phyloP scores from a whole-genome alignment of 495 filamentous ascomycete species.

The Mytilinidion resinicola region DNA sequence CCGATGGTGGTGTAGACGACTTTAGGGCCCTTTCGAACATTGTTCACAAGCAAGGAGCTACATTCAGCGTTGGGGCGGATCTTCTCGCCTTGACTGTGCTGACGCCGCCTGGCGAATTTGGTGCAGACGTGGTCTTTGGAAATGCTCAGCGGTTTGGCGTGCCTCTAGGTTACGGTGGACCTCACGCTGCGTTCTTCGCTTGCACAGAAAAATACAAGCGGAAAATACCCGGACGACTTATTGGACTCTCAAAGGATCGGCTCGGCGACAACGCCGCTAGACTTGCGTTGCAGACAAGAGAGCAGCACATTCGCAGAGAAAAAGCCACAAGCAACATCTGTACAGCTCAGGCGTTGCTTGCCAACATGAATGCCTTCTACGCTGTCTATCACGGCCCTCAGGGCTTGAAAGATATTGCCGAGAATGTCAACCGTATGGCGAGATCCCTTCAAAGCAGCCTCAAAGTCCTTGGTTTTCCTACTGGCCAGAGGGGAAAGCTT shows the following conservation, averaged over 20 bases:
- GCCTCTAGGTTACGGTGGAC: constrained; percentile 88
- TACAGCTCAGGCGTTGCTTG: constrained; percentile 89
- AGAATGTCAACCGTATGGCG: constrained; percentile 65
- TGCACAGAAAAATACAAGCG: constrained; percentile 88
- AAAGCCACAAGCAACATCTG: constrained; percentile 99
- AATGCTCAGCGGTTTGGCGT: constrained; percentile 94
- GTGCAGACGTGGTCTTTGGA: constrained; percentile 94
- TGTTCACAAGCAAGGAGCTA: constrained; percentile 72
- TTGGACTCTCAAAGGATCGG: constrained; percentile 90
- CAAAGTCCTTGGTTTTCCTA: constrained; percentile 57
- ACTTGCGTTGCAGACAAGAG: constrained; percentile 85
- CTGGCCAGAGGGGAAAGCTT: constrained; percentile 49
- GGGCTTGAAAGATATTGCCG: constrained; percentile 79
- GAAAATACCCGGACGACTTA: constrained; percentile 89
- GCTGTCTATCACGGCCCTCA: constrained; percentile 92
- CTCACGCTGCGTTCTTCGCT: constrained; percentile 96
- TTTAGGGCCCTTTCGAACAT: constrained; percentile 66
- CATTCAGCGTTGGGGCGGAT: constrained; percentile 87
- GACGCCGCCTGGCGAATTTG: constrained; percentile 91
- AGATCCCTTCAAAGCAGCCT: constrained; percentile 63
- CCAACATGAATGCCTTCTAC: constrained; percentile 97
- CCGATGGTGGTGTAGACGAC: constrained; percentile 72
- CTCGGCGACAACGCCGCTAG: constrained; percentile 78
- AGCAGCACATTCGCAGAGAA: constrained; percentile 95
- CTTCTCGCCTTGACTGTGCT: constrained; percentile 83